Base-by-base conservation (phyloP, 108 stramenopile species). In the Aurantiochytrium sp. region DNA sequence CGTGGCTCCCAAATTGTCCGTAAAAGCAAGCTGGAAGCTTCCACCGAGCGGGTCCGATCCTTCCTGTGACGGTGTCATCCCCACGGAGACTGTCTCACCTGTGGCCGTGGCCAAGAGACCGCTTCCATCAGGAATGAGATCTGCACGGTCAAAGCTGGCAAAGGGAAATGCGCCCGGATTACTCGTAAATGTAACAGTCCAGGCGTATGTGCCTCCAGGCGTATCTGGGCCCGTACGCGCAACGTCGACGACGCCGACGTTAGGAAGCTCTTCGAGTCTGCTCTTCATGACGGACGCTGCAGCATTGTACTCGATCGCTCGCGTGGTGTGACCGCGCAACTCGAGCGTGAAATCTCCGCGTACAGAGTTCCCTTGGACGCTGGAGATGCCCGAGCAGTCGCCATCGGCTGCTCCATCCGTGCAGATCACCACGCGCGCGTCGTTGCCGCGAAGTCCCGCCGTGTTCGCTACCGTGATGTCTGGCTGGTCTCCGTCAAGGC, bases 111-210 rank as follows among this genome's bases (percentile, higher is more conserved):
- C 49, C 19, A n/a, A 14, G 14, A 44, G 89, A 28, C 87, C 91
- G 5, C 92, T 88, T 18, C 1, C 10, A 88, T 93, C 91, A 29
- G 89, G 72, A 45, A 89, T 89, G 21, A 96, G 60, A 5, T 72
- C 18, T 45, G 94, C 95, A 2, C 94, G 87, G 89, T 95, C 87
- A 45, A 95, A 95, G 6, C 95, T 64, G 42, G 93, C 93, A 5
- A 92, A 90, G 25, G 96, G 96, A 90, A 95, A 96, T 44, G 94
- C 91, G n/a, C 96, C 95, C 23, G 96, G 96, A 72, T 94, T 95
- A n/a, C 91, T 91, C n/a, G 88, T 44, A 87, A 96, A 97, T 6
- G 95, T 95, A 18, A 97, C 90, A 16, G 89, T 88, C 96, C 96
- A 97, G 35, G 92, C 87, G 91, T 95, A 97, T 44, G 4, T 53